Evolutionary conservation across 192 early-diverging fungal species (phyloP).

Genomic region (Haplosporangium gracile): DNA sequence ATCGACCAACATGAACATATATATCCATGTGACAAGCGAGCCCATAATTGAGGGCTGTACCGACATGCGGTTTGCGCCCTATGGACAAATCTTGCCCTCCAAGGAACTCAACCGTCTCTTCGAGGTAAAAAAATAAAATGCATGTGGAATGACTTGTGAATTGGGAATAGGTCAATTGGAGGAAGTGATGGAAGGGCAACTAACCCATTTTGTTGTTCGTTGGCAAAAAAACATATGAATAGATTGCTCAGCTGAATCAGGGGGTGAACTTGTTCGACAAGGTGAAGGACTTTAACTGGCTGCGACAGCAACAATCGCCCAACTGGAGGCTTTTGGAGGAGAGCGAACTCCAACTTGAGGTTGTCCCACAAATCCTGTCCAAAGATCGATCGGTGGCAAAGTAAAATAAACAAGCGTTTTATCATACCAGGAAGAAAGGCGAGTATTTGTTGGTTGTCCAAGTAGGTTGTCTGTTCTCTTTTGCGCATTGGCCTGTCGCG

Average conservation of each 20-base stretch:
- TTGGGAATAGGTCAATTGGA: neutral
- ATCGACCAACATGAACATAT: slow-evolving; percentile 71
- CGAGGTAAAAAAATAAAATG: slow-evolving; percentile 25
- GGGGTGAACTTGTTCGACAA: slow-evolving; percentile 65
- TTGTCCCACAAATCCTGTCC: slow-evolving; percentile 6
- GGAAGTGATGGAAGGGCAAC: neutral
- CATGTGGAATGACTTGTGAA: neutral
- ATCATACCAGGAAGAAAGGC: neutral
- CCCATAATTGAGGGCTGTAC: slow-evolving; percentile 91
- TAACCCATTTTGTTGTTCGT: neutral
- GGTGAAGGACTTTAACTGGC: slow-evolving; percentile 96
- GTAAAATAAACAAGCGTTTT: neutral
- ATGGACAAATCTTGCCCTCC: slow-evolving; percentile 52
- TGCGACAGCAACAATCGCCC: slow-evolving; percentile 80
- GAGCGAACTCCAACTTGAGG: slow-evolving; percentile 11
- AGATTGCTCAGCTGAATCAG: slow-evolving; percentile 47
- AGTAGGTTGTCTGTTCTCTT: too few relatives aligned
- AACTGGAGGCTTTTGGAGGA: slow-evolving; percentile 75
- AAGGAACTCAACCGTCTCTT: slow-evolving; percentile 46
- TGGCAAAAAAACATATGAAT: neutral
- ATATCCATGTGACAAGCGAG: slow-evolving; percentile 78
- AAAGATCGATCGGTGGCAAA: slow-evolving; percentile 15
- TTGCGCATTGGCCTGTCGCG: neutral
- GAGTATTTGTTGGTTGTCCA: neutral
- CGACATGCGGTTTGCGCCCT: slow-evolving; percentile 77